Evolutionary conservation across 805 yeast species (phyloP), one percentile per base, ranked within the genome.

Genomic region (Candida ovalis): DNA sequence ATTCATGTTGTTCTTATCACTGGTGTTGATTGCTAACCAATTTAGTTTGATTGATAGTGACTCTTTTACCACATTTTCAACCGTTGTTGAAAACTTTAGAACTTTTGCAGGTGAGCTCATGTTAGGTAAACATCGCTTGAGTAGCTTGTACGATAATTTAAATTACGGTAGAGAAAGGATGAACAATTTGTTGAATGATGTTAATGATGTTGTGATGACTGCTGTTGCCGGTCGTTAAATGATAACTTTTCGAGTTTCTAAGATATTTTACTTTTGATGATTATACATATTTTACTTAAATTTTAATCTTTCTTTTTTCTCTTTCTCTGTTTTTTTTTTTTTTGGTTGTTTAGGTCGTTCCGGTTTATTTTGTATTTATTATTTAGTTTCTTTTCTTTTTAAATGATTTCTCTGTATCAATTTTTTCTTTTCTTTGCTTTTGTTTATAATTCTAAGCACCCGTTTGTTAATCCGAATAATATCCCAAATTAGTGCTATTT

Each of bases 1-100:
- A 13, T 76, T 87, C 35, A 67, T 80, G 63, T 68, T 88, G 45
- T 56, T 84, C 19, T 62, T 87, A 28, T 66, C 83, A 17, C 69
- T 81, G 41, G 52, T 67, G 18, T 51, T 68, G n/a, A 47, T 66
- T 7, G 66, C 63, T 22, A 62, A 55, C 41, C 61, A 60, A 37
- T 56, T 68, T 33, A 55, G 60, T 21, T 45, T 64, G 23, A 47
- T 59, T 24, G 45, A 51, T n/a, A 41, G 58, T 18, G 56, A 62
- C 24, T 53, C 54, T 9, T 53, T 62, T 28, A 48, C 52, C 8
- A 37, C 40, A 5, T 54, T 58, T 32, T 51, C 63, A 15, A 57
- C 66, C 19, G 59, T 68, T 37, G 70, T 73, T 48, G 74, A 68
- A 45, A 61, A 68, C 25, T 55, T 73, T 4, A 69, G 84, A 56